Conservation (phyloP, 2,329 filamentous ascomycete genomes). For the Tolypocladium album region DNA sequence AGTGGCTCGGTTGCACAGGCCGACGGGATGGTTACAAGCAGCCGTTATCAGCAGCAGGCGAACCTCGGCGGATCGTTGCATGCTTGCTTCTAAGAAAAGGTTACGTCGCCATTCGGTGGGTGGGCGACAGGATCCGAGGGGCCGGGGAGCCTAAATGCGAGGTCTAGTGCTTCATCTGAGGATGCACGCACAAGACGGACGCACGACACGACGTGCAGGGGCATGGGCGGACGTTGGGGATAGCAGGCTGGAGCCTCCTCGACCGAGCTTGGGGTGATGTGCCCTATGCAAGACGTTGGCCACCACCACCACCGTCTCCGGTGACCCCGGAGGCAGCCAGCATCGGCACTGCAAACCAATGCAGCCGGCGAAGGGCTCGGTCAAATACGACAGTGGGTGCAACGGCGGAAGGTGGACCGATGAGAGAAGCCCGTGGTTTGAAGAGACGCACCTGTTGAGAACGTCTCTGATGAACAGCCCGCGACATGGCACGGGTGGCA, state of each 20-base stretch:
- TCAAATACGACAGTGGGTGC: neutral
- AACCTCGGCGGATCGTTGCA: neutral
- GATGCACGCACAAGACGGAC: neutral
- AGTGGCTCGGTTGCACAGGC: neutral
- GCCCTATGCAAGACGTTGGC: neutral
- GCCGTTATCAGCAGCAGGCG: neutral
- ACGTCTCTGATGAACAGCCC: neutral
- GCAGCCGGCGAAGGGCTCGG: neutral
- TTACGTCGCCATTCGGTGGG: neutral
- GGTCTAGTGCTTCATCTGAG: neutral
- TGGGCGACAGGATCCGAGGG: neutral
- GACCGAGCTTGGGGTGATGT: neutral
- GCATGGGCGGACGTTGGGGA: neutral
- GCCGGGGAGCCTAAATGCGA: neutral
- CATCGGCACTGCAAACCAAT: neutral
- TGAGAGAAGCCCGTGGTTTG: neutral
- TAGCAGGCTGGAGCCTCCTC: neutral
- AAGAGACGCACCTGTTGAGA: neutral
- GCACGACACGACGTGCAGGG: neutral
- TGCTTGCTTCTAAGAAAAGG: neutral
- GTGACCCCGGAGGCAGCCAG: neutral
- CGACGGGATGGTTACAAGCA: neutral
- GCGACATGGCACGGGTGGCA: neutral
- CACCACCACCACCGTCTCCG: neutral
- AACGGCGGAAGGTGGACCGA: neutral